Evolutionary conservation across 441 rosid species (phyloP).

Genomic region (Aleurites moluccanus): DNA sequence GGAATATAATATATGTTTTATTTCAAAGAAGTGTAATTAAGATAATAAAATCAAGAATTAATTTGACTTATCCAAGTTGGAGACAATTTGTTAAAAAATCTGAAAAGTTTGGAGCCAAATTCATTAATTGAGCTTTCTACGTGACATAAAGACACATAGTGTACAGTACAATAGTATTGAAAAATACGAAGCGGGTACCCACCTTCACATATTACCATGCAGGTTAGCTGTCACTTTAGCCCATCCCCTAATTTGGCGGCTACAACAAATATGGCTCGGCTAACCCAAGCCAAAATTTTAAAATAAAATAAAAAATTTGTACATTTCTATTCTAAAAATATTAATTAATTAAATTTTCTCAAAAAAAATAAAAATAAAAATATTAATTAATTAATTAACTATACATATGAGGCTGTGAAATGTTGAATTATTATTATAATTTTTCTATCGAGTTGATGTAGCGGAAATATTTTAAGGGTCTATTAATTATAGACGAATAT

Average conservation of each 20-base stretch:
- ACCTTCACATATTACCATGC: neutral
- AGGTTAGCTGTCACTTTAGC: neutral
- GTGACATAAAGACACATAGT: constrained; percentile 45
- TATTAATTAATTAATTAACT: no score
- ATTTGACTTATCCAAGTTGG: constrained; percentile 7
- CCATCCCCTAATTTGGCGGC: neutral
- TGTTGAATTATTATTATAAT: no score
- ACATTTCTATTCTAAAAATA: no score
- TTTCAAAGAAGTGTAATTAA: neutral
- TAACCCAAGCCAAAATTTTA: neutral
- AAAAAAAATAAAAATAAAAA: no score
- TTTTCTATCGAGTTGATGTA: no score
- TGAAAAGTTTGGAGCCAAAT: constrained; percentile 59
- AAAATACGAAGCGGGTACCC: neutral
- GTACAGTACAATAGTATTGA: neutral
- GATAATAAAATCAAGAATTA: neutral
- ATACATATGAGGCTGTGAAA: no score
- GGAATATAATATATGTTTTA: neutral
- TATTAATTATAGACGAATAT: no score
- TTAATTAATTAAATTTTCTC: no score
- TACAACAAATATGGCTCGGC: neutral
- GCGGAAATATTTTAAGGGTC: no score
- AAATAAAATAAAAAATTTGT: no score
- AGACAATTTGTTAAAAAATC: constrained; percentile 4
- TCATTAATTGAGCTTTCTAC: constrained; percentile 58